Percentiles rank a stretch among this genome's conserved stretches.
phyloP scores from a whole-genome alignment of 768 basidiomycete genomes.

The Strobilomyces confusus region DNA sequence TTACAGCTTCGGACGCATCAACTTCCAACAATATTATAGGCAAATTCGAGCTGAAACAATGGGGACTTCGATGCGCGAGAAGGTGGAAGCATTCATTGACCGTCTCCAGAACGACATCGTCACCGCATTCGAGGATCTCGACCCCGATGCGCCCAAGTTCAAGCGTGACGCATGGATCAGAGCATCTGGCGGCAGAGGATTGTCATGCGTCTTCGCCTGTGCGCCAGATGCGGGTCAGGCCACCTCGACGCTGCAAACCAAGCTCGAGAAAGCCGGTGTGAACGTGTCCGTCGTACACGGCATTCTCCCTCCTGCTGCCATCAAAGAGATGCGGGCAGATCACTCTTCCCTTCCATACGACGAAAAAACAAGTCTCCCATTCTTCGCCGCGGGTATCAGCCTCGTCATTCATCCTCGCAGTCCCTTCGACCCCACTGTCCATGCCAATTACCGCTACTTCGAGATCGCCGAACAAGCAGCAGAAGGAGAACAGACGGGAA shows the following conservation, averaged over 20 bases:
- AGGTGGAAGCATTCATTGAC: slow-evolving; percentile 73
- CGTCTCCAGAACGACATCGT: slow-evolving; percentile 80
- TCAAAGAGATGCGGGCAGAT: slow-evolving; percentile 93
- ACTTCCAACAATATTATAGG: not conserved
- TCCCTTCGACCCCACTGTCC: slow-evolving; percentile 90
- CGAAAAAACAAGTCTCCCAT: slow-evolving; percentile 66
- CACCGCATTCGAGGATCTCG: slow-evolving; percentile 68
- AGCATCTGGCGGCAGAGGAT: slow-evolving; percentile 62
- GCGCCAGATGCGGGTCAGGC: slow-evolving; percentile 29
- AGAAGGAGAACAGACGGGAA: slow-evolving; percentile 38
- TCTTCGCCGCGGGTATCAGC: slow-evolving; percentile 90
- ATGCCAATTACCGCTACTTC: slow-evolving; percentile 97
- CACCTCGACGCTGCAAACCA: slow-evolving; percentile 38
- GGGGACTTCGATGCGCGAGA: slow-evolving; percentile 58
- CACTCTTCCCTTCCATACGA: slow-evolving; percentile 72
- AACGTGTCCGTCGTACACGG: slow-evolving; percentile 94
- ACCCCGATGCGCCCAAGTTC: slow-evolving; percentile 67
- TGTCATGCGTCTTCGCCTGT: slow-evolving; percentile 76
- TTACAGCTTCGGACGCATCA: not conserved
- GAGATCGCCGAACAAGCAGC: slow-evolving; percentile 65
- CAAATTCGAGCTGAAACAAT: not conserved
- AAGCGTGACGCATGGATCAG: slow-evolving; percentile 79
- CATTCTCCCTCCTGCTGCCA: slow-evolving; percentile 78
- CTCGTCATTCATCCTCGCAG: slow-evolving; percentile 93
- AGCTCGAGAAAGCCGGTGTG: slow-evolving; percentile 94